phyloP scores from a whole-genome alignment of 1,284 basidiomycete genomes.

The Cutaneotrichosporon spelunceum region DNA sequence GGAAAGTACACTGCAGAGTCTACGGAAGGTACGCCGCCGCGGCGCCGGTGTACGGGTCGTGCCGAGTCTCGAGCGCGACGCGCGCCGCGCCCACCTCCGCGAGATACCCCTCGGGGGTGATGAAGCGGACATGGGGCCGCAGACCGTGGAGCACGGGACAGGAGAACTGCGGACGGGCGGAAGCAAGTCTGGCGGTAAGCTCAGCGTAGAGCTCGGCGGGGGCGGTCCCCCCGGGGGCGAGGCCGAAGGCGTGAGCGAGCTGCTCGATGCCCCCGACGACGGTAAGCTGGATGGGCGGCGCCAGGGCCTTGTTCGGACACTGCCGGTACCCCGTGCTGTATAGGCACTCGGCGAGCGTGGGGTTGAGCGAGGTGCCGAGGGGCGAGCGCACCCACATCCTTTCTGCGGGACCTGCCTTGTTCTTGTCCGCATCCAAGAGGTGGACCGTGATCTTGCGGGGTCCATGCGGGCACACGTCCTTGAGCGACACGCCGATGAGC shows the following conservation, averaged over 20 bases:
- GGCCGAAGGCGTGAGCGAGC: neutral
- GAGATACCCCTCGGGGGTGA: neutral
- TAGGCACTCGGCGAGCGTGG: no score
- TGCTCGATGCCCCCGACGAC: neutral
- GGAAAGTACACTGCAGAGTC: neutral
- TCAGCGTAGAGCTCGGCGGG: neutral
- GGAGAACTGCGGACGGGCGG: no score
- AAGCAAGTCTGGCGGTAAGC: neutral
- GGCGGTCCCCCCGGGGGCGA: neutral
- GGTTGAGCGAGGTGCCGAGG: no score
- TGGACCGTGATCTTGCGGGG: neutral
- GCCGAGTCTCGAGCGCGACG: neutral
- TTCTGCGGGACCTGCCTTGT: no score
- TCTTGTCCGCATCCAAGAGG: neutral
- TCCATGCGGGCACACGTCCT: no score
- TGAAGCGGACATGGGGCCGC: neutral
- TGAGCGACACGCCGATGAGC: no score
- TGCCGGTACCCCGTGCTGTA: no score
- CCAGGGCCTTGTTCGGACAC: no score
- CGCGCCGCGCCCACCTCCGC: neutral
- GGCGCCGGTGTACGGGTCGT: neutral
- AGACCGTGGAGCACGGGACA: neutral
- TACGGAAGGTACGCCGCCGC: neutral
- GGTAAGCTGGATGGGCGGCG: neutral
- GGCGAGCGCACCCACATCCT: no score